Evolutionary conservation across 169 alveolate genomes (phyloP), one percentile per base, ranked within the genome.

Genomic region (Babesia gibsoni): DNA sequence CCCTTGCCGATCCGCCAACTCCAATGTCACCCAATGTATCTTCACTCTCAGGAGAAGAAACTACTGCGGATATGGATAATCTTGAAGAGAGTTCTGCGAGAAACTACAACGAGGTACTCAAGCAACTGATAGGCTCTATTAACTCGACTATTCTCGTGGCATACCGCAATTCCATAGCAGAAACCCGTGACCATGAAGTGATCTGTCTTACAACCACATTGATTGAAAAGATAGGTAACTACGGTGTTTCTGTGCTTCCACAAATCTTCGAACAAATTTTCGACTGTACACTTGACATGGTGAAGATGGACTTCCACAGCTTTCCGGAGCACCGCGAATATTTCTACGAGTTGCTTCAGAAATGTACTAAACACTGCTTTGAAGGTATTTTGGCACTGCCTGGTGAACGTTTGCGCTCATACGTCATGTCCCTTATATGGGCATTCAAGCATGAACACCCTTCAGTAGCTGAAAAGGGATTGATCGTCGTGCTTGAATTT

Each of bases 391-490:
- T 91, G 46, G 53, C 82, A 23, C 84, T 93, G 49, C 94, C 93
- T 52, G 72, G 88, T 59, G 94, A 91, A 52, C 86, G 91, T 14
- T 79, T 87, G 67, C 70, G 91, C 36, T 64, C 91, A 6, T 89
- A 83, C 42, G 90, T 93, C 45, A 93, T 90, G 74, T 89, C 95
- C 30, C 85, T 93, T 12, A 87, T 92, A 29, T 93, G 96, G 94
- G 97, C 97, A 0, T 89, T 94, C 35, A 90, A 91, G 37, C 97
- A 94, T 87, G 95, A 90, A 43, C 95, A 92, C 59, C 97, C 97
- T 16, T 69, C 93, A n/a, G 91, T 94, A 83, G 93, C 95, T 0
- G 97, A 94, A 52, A 91, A 91, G 35, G 97, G 96, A 0, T 70
- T 94, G 46, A 88, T 88, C 58, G 86, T 93, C 39, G 75, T 86